Conservation (phyloP, 2,329 filamentous ascomycete species). For the Pseudogymnoascus sp. region DNA sequence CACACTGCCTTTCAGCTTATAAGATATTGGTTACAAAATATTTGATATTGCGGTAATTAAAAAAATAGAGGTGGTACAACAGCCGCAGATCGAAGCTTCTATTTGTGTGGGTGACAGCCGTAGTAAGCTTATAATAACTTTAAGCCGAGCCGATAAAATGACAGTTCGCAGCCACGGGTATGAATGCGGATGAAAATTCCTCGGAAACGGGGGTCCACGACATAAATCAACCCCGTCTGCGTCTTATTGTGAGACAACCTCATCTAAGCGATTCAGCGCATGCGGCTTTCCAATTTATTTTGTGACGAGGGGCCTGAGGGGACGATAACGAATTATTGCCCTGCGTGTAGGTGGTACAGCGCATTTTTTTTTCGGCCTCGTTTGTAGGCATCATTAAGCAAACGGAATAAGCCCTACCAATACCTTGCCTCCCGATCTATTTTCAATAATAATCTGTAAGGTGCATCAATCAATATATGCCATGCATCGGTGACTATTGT, state of each 20-base stretch:
- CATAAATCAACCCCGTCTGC: background rate
- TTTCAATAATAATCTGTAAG: background rate
- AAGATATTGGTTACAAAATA: background rate
- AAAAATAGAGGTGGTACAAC: background rate
- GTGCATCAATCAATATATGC: conserved; percentile 1
- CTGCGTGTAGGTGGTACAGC: background rate
- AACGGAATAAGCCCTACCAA: background rate
- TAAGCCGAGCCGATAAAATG: background rate
- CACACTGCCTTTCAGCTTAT: background rate
- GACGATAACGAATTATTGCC: background rate
- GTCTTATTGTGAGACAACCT: background rate
- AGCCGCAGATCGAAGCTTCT: conserved; percentile 1
- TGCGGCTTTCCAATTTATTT: background rate
- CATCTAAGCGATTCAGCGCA: background rate
- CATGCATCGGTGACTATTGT: conserved; percentile 6
- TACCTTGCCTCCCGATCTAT: background rate
- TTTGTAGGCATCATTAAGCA: background rate
- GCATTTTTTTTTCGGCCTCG: background rate
- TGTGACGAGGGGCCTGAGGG: background rate
- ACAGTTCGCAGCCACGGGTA: background rate
- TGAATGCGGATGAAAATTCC: background rate
- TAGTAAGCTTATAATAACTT: background rate
- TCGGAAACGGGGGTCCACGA: background rate
- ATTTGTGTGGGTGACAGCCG: background rate
- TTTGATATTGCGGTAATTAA: background rate